phyloP scores from a whole-genome alignment of 2,329 filamentous ascomycete species.

The Penicillium rolfsii region DNA sequence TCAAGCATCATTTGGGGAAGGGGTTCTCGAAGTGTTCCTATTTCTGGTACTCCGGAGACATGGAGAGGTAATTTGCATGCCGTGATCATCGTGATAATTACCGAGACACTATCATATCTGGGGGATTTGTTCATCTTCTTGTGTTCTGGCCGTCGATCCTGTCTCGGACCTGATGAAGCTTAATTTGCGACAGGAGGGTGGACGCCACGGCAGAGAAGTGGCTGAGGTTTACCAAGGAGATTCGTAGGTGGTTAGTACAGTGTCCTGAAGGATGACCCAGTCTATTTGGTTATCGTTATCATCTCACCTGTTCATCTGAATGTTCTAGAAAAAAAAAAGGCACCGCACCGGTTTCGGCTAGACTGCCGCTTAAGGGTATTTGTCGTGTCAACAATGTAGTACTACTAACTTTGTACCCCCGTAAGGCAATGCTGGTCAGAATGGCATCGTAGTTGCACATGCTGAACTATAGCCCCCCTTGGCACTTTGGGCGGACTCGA shows the following conservation, averaged over 20 bases:
- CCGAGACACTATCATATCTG: not conserved
- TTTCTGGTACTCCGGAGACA: not conserved
- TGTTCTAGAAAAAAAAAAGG: not conserved
- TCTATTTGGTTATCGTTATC: not conserved
- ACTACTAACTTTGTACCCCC: too few species aligned
- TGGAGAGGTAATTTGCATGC: not conserved
- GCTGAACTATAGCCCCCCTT: not conserved
- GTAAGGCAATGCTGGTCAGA: not conserved
- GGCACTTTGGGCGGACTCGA: conserved; percentile 7
- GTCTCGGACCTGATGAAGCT: conserved; percentile 30
- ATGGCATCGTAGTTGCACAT: not conserved
- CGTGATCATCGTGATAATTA: not conserved
- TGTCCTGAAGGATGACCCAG: not conserved
- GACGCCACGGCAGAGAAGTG: conserved; percentile 18
- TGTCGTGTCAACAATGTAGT: conserved; percentile 5
- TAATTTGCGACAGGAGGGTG: conserved; percentile 17
- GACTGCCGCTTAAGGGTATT: conserved; percentile 1
- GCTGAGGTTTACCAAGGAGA: not conserved
- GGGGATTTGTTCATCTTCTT: not conserved
- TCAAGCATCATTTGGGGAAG: not conserved
- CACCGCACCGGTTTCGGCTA: not conserved
- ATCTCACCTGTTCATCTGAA: not conserved
- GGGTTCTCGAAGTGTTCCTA: not conserved
- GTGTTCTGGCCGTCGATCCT: conserved; percentile 20
- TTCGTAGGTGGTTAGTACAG: not conserved